These are phyloP conservation scores for Cruciata laevipes DNA, from an alignment of 257 asterid genomes.

Conservation along the genomic window DNA sequence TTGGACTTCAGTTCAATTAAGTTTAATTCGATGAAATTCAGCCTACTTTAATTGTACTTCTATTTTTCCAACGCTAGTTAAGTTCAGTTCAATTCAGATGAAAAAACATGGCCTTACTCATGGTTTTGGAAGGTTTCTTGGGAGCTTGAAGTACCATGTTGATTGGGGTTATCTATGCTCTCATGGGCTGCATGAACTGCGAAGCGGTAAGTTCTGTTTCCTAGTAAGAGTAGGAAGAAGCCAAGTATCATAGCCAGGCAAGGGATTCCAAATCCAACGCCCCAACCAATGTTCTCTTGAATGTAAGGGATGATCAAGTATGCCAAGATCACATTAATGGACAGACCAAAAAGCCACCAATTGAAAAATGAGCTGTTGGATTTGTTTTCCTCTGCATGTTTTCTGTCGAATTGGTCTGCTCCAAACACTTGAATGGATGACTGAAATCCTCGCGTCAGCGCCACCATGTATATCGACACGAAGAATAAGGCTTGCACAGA, in stretches of 20 bases:
- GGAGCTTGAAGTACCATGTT: background rate
- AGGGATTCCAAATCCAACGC: slow-evolving; percentile 33
- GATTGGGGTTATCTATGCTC: background rate
- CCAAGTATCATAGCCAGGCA: slow-evolving; percentile 27
- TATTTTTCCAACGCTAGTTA: no score
- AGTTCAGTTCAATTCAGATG: no score
- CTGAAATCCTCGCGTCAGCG: slow-evolving; percentile 32
- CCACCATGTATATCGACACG: slow-evolving; percentile 30
- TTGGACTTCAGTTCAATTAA: no score
- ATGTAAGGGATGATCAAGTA: slow-evolving; percentile 23
- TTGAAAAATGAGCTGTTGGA: slow-evolving; percentile 40
- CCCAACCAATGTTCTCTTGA: slow-evolving; percentile 36
- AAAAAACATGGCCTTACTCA: background rate
- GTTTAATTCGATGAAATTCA: no score
- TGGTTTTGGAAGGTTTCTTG: background rate
- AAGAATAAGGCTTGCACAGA: slow-evolving; percentile 18
- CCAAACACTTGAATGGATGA: slow-evolving; percentile 40
- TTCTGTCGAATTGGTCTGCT: slow-evolving; percentile 38
- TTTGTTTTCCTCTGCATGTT: slow-evolving; percentile 12
- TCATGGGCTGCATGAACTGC: background rate
- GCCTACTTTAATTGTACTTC: no score
- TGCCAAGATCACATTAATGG: slow-evolving; percentile 9
- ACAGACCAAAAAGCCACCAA: slow-evolving; percentile 37
- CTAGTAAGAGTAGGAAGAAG: slow-evolving; percentile 23
- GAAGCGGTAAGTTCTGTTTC: slow-evolving; percentile 26